Base-by-base conservation (phyloP, 1,284 basidiomycete species). In the Cystobasidium slooffiae region DNA sequence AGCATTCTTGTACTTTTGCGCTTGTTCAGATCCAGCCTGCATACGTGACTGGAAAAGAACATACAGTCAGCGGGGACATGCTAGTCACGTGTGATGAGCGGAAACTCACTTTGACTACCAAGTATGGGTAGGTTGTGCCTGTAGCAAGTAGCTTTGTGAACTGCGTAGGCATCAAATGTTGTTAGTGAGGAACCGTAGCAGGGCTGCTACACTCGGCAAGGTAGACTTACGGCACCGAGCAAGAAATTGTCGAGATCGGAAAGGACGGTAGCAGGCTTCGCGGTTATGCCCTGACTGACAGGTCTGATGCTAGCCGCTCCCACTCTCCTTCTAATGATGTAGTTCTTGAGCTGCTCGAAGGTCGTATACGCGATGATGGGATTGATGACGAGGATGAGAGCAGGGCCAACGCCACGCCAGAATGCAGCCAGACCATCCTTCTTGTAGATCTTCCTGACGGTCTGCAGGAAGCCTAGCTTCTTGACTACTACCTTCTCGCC, bases 391-490 rank as follows among this genome's bases (percentile, higher is more conserved):
- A 99, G 86, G 46, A 95, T 87, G 66, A 99, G 85, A 18, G 96
- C 95, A 2, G 97, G 95, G 0, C 94, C 94, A 52, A 99, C 88
- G n/a, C 97, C 97, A 68, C 94, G 87, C 91, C 92, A 98, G 80
- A 99, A 91, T 0, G 90, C 95, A 22, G 86, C 82, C 22, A 88
- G 78, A 12, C 96, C 96, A 80, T 91, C 92, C 77, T 90, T 89
- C 67, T 87, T 86, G 53, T 94, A 79, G 76, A 99, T 93, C 76
- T 87, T 87, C 69, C 86, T 83, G 46, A 92, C 84, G 2, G 91
- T 92, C 80, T 91, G 86, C 12, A 89, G 68, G 75, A 92, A 86
- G 8, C 89, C 87, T 16, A 90, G 87, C 75, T 89, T 90, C 52
- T 72, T 75, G 41, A 70, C 70, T 37, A 79, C 68, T 20, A 76